A percentile compares a stretch with the other conserved stretches of the same genome.
Evolutionary conservation across 2,329 filamentous ascomycete species (phyloP).

Genomic region (Aspergillus sp.): DNA sequence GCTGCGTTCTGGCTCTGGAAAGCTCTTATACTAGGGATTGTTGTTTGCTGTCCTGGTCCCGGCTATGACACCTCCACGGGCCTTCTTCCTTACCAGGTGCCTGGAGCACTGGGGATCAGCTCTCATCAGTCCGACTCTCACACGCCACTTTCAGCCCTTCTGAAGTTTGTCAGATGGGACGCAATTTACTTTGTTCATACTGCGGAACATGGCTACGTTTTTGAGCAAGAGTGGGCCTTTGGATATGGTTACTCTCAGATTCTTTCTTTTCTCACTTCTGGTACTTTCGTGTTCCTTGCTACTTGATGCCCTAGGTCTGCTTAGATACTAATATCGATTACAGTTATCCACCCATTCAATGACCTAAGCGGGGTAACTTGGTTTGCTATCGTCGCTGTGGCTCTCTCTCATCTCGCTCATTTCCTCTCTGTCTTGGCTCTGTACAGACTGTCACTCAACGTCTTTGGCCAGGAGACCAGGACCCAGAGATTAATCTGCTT

Average conservation of each 20-base stretch:
- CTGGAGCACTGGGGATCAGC: constrained; percentile 10
- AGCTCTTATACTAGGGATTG: constrained; percentile 49
- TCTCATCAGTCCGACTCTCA: constrained; percentile 5
- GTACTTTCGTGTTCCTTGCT: constrained; percentile 21
- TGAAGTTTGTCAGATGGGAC: constrained; percentile 60
- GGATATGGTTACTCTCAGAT: constrained; percentile 54
- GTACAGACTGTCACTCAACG: constrained; percentile 61
- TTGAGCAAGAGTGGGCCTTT: constrained; percentile 68
- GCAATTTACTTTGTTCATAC: constrained; percentile 59
- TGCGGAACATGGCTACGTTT: constrained; percentile 54
- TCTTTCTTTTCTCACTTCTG: constrained; percentile 37
- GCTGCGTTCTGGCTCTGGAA: constrained; percentile 57
- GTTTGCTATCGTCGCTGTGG: constrained; percentile 56
- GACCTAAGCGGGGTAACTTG: constrained; percentile 19
- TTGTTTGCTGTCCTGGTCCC: constrained; percentile 52
- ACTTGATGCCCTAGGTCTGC: neutral
- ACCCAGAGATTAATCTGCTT: constrained; percentile 47
- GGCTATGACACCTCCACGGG: constrained; percentile 65
- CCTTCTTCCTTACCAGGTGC: constrained; percentile 40
- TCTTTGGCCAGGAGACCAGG: constrained; percentile 48
- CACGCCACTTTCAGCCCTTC: constrained; percentile 25
- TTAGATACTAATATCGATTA: constrained; percentile 12
- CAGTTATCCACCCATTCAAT: constrained; percentile 25
- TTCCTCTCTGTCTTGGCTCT: constrained; percentile 71
- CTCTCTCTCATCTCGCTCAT: constrained; percentile 72